phyloP scores from a whole-genome alignment of 2,329 filamentous ascomycete genomes.

The Aspergillus sergii region DNA sequence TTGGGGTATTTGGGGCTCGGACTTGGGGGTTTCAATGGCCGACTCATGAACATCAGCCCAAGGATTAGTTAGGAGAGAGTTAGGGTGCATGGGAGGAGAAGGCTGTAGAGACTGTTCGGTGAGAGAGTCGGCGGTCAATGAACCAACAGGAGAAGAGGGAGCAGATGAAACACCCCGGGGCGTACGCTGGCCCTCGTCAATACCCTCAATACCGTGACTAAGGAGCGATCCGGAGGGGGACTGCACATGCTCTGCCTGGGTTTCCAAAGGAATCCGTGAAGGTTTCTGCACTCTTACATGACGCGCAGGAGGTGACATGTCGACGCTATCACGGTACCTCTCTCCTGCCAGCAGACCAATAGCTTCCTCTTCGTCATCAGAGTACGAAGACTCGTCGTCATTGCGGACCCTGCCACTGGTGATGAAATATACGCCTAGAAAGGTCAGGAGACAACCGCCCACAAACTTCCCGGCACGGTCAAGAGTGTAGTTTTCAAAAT shows the following conservation, averaged over 20 bases:
- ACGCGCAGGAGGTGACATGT: slow-evolving; percentile 29
- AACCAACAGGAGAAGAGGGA: slow-evolving; percentile 35
- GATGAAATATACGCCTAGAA: slow-evolving; percentile 95
- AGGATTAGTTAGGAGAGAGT: slow-evolving; percentile 41
- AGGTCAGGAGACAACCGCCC: slow-evolving; percentile 87
- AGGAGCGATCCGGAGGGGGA: slow-evolving; percentile 39
- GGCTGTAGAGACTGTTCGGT: slow-evolving; percentile 30
- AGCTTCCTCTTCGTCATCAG: slow-evolving; percentile 62
- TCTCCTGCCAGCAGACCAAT: slow-evolving; percentile 45
- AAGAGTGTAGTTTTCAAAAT: slow-evolving; percentile 81
- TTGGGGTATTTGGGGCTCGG: slow-evolving; percentile 28
- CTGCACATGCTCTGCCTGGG: slow-evolving; percentile 21
- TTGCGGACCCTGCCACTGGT: slow-evolving; percentile 73
- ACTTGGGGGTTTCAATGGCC: slow-evolving; percentile 17
- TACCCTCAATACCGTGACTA: slow-evolving; percentile 33
- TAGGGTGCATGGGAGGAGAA: slow-evolving; percentile 35
- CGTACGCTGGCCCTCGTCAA: slow-evolving; percentile 37
- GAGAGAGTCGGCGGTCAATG: slow-evolving; percentile 35
- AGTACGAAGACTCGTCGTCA: slow-evolving; percentile 65
- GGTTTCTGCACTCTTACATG: slow-evolving; percentile 23
- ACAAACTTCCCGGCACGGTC: slow-evolving; percentile 81
- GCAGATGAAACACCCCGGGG: slow-evolving; percentile 37
- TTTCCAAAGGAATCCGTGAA: slow-evolving; percentile 15
- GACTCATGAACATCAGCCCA: slow-evolving; percentile 36
- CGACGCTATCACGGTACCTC: slow-evolving; percentile 38